Evolutionary conservation across 306 rosid species (phyloP).

Genomic region (Dicorynia guianensis): DNA sequence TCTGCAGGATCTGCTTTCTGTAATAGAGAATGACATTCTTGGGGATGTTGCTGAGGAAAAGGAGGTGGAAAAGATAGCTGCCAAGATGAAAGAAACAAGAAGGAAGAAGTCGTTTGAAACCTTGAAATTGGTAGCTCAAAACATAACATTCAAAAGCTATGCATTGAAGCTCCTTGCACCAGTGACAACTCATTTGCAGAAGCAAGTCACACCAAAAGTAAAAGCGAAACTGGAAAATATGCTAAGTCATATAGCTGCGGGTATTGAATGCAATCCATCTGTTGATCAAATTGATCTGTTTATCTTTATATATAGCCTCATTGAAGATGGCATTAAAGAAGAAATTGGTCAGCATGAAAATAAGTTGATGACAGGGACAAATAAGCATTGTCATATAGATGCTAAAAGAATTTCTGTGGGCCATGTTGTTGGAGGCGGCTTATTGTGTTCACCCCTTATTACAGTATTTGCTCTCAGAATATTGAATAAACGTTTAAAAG

Average conservation of each 20-base stretch:
- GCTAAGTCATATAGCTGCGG: conserved; percentile 78
- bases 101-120: conserved; percentile 81
- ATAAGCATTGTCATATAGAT: conserved; percentile 35
- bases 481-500: conserved; percentile 71
- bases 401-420: conserved; percentile 56
- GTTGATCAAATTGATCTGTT: conserved; percentile 78
- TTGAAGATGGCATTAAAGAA: conserved; percentile 75
- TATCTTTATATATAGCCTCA: conserved; percentile 69
- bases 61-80: conserved; percentile 92
- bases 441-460: conserved; percentile 76
- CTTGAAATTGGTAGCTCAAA: conserved; percentile 78
- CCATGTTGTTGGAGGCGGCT: conserved; percentile 53
- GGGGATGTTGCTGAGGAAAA: conserved; percentile 94
- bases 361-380: conserved; percentile 38
- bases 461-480: conserved; percentile 83
- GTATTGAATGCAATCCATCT: conserved; percentile 84
- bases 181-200: conserved; percentile 67
- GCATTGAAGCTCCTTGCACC: conserved; percentile 77
- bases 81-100: conserved; percentile 95
- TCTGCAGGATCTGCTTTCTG: conserved; percentile 78
- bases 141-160: conserved; percentile 72
- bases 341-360: conserved; percentile 60
- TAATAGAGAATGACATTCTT: conserved; percentile 81
- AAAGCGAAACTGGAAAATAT: conserved; percentile 82
- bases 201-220: conserved; percentile 67